phyloP scores from a whole-genome alignment of 2,329 filamentous ascomycete genomes.

The Neofusicoccum umdonicola region DNA sequence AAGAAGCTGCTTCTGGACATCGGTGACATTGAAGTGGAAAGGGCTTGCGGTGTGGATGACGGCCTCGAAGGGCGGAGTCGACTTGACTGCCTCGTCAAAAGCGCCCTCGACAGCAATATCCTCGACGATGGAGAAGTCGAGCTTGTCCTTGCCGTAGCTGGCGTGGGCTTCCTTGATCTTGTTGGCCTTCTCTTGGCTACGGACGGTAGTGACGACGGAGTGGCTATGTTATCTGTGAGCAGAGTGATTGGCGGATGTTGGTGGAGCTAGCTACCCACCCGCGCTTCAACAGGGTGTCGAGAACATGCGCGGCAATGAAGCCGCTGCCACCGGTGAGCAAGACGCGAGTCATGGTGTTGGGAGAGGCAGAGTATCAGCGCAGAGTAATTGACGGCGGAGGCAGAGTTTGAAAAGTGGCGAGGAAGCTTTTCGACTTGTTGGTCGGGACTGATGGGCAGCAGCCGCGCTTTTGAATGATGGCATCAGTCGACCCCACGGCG shows the following conservation, averaged over 20 bases:
- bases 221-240: constrained; percentile 41
- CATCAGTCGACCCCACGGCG: constrained; percentile 11
- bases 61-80: constrained; percentile 65
- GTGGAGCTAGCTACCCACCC: constrained; percentile 36
- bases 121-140: constrained; percentile 66
- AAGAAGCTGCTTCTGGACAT: constrained; percentile 63
- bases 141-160: constrained; percentile 51
- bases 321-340: constrained; percentile 55
- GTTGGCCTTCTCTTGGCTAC: constrained; percentile 60
- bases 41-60: constrained; percentile 56
- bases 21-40: constrained; percentile 71
- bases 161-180: constrained; percentile 58
- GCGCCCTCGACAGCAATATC: constrained; percentile 69
- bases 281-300: constrained; percentile 57
- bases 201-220: constrained; percentile 62
- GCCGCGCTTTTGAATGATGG: constrained; percentile 4
- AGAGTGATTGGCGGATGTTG: background rate
- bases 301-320: constrained; percentile 65
- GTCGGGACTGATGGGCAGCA: background rate
- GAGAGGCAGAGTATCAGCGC: background rate
- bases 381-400: background rate
- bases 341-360: constrained; percentile 35
- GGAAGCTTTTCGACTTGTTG: background rate
- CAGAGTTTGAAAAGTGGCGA: background rate
- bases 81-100: constrained; percentile 62